A percentile compares a stretch with the other conserved stretches of the same genome.
Conservation (phyloP, 2,329 filamentous ascomycete genomes). For the Metarhizium anisopliae region DNA sequence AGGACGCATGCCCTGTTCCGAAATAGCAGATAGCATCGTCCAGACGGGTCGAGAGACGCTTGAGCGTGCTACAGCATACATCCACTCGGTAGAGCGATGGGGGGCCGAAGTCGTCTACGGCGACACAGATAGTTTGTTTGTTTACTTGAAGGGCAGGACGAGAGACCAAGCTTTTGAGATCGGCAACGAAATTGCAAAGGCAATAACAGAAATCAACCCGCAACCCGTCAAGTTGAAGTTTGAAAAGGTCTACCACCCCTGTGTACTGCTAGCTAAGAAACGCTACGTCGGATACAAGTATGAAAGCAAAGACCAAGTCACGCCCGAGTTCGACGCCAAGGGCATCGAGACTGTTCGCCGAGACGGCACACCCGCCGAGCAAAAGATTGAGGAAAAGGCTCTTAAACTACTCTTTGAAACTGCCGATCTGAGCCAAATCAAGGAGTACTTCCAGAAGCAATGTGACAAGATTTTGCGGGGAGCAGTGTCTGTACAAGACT, state of each 20-base stretch:
- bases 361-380: slow-evolving; percentile 89
- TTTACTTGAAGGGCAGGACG: slow-evolving; percentile 80
- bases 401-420: slow-evolving; percentile 86
- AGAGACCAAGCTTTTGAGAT: slow-evolving; percentile 85
- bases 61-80: slow-evolving; percentile 85
- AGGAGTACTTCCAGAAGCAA: slow-evolving; percentile 80
- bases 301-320: slow-evolving; percentile 63
- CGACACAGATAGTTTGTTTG: slow-evolving; percentile 91
- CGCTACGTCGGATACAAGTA: slow-evolving; percentile 98
- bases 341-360: slow-evolving; percentile 95
- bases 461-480: slow-evolving; percentile 90
- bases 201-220: slow-evolving; percentile 83
- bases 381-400: slow-evolving; percentile 92
- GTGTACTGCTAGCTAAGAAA: slow-evolving; percentile 90
- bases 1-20: slow-evolving; percentile 92
- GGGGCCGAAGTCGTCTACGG: slow-evolving; percentile 95
- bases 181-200: slow-evolving; percentile 82
- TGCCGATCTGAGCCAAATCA: slow-evolving; percentile 79
- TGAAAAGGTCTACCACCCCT: slow-evolving; percentile 96
- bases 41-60: slow-evolving; percentile 92
- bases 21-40: slow-evolving; percentile 97
- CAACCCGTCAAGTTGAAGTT: slow-evolving; percentile 93
- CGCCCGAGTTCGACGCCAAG: slow-evolving; percentile 93
- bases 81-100: slow-evolving; percentile 83
- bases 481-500: slow-evolving; percentile 83